Percentiles rank a stretch among this genome's conserved stretches.
Conservation (phyloP, 495 filamentous ascomycete genomes). For the Penicillium silybi region DNA sequence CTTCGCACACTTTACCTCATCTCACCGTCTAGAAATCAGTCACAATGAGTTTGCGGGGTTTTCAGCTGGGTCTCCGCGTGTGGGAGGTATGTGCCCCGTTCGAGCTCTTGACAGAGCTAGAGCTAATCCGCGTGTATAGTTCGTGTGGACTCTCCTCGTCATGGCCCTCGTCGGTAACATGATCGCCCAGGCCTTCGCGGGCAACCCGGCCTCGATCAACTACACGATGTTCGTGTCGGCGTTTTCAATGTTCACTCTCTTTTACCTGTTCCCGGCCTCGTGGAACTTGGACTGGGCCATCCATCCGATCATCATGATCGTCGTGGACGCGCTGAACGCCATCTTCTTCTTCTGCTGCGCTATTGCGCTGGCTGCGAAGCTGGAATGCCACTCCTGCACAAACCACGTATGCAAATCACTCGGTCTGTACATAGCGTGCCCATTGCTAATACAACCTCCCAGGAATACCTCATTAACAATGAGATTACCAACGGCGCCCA, state of each 20-base stretch:
- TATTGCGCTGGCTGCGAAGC: conserved; percentile 59
- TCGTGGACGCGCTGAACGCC: conserved; percentile 55
- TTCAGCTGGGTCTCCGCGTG: conserved; percentile 34
- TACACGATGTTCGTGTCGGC: conserved; percentile 62
- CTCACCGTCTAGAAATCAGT: conserved; percentile 2
- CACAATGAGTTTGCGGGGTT: conserved; percentile 28
- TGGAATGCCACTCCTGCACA: conserved; percentile 57
- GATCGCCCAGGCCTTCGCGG: conserved; percentile 50
- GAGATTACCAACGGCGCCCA: conserved; percentile 55
- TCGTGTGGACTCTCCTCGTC: conserved; percentile 63
- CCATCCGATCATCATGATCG: conserved; percentile 52
- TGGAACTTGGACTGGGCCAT: conserved; percentile 45
- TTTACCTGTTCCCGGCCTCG: conserved; percentile 57
- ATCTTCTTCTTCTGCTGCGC: conserved; percentile 64
- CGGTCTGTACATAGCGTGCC: neutral
- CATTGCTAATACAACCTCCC: neutral
- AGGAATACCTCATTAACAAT: conserved; percentile 52
- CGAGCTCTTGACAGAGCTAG: neutral
- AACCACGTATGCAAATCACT: conserved; percentile 45
- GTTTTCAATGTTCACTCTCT: conserved; percentile 61
- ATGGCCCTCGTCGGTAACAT: conserved; percentile 67
- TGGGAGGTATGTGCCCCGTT: conserved; percentile 34
- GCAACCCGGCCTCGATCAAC: conserved; percentile 55
- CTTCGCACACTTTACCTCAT: neutral
- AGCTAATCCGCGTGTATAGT: conserved; percentile 32